Conservation (phyloP, 2,329 filamentous ascomycete genomes). For the Emergomyces pasteurianus region DNA sequence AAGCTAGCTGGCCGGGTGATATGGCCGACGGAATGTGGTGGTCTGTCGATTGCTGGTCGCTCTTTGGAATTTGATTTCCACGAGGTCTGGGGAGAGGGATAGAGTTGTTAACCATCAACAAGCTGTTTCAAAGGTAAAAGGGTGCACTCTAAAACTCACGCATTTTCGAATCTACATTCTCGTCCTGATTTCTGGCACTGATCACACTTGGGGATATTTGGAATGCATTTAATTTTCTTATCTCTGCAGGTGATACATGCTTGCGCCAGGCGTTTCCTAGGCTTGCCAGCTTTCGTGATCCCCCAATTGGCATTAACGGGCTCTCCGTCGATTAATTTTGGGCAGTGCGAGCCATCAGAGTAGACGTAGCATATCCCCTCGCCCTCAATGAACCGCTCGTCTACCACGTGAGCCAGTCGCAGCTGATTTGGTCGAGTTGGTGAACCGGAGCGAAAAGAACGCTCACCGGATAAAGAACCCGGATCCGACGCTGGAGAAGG, state of each 20-base stretch:
- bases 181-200: slow-evolving; percentile 88
- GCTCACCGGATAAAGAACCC: slow-evolving; percentile 13
- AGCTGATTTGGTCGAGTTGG: neutral
- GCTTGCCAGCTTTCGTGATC: slow-evolving; percentile 86
- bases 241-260: slow-evolving; percentile 88
- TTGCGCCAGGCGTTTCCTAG: slow-evolving; percentile 78
- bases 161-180: slow-evolving; percentile 72
- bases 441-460: neutral
- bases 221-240: slow-evolving; percentile 97
- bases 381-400: slow-evolving; percentile 46
- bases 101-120: slow-evolving; percentile 7
- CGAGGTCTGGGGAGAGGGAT: slow-evolving; percentile 18
- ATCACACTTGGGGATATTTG: slow-evolving; percentile 72
- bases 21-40: neutral
- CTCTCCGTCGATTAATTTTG: slow-evolving; percentile 74
- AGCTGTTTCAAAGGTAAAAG: neutral
- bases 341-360: slow-evolving; percentile 72
- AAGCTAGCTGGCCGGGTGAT: neutral
- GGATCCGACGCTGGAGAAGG: slow-evolving; percentile 11
- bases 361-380: slow-evolving; percentile 78
- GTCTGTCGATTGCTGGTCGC: neutral
- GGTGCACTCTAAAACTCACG: slow-evolving; percentile 47
- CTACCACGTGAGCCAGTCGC: slow-evolving; percentile 17
- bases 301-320: slow-evolving; percentile 86
- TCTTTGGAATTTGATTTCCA: slow-evolving; percentile 19